Evolutionary conservation across 176 grass and related monocot genomes (phyloP).

Genomic region (Avena atlantica): DNA sequence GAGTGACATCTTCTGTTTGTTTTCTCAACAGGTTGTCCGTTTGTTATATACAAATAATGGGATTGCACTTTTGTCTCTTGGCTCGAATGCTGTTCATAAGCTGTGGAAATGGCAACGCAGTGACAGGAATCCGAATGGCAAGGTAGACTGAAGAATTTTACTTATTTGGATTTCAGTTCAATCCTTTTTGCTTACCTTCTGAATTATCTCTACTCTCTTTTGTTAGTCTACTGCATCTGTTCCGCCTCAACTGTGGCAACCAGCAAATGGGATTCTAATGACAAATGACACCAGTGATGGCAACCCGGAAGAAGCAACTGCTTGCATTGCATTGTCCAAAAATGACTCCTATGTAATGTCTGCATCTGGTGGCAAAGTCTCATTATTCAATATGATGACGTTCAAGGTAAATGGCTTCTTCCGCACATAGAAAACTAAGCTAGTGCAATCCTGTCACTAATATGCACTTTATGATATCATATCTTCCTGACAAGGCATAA

Average conservation of each 20-base stretch:
- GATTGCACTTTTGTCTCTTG: conserved; percentile 79
- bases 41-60: conserved; percentile 94
- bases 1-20: conserved; percentile 23
- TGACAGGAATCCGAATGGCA: conserved; percentile 92
- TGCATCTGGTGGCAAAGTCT: conserved; percentile 97
- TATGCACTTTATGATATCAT: conserved; percentile 7
- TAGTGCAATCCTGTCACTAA: background rate
- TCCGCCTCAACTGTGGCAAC: conserved; percentile 92
- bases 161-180: conserved; percentile 23
- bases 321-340: conserved; percentile 98
- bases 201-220: conserved; percentile 30
- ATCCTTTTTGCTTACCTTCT: conserved; percentile 46
- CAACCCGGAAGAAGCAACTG: conserved; percentile 97
- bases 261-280: conserved; percentile 94
- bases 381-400: conserved; percentile 99
- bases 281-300: conserved; percentile 85
- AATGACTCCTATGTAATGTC: conserved; percentile 99
- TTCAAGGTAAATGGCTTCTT: conserved; percentile 75
- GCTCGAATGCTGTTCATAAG: conserved; percentile 96
- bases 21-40: conserved; percentile 75
- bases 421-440: background rate
- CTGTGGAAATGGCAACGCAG: conserved; percentile 96
- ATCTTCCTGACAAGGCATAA: conserved; percentile 12
- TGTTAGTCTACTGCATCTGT: conserved; percentile 88
- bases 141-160: conserved; percentile 55